Evolutionary conservation across 208 protist species (phyloP), one percentile per base, ranked within the genome.

Genomic region (Kentomonas sorsogonicus): DNA sequence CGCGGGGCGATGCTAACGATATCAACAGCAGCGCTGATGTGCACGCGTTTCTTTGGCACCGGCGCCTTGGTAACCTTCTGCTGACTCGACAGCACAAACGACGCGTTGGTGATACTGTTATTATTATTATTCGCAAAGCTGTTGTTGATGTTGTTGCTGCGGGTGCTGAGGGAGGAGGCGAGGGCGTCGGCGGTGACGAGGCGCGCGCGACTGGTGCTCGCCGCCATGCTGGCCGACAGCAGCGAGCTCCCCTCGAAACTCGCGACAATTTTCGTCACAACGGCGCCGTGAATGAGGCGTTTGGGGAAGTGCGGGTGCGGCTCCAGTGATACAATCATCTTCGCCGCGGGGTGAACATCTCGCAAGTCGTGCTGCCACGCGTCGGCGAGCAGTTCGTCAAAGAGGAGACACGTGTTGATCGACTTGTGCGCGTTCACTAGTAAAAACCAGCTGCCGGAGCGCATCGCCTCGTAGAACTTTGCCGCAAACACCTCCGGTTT

Each of bases 391-490:
- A 92, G 63, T 31, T 85, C 76, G 38, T 86, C 72, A 43, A 92
- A 68, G 27, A 86, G 30, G 30, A 69, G 54, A 50, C 74, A 85
- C 25, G 79, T 74, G 43, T 69, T 83, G 66, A 92, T 92, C 1
- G 85, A 92, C 44, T 92, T 92, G 66, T 92, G 85, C 13, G 85
- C 85, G 64, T 88, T 85, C 16, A 83, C 56, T 40, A 93, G 52
- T 11, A 84, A 69, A 57, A 93, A 89, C 82, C 85, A 93, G 38
- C 58, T 64, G 13, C 85, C 85, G 7, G 41, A 53, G 22, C 66
- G 72, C 75, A 93, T 82, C 11, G 79, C 72, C 65, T 82, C 63
- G 6, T 69, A 75, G 46, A 93, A 87, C 45, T 67, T 45, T 11
- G 66, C 53, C 4, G 69, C 70, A 39, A 93, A 45, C 25, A 54